These are phyloP conservation scores for Thuidium tamariscinum DNA, from an alignment of 225 moss, liverwort and hornwort genomes.

Conservation along the genomic window DNA sequence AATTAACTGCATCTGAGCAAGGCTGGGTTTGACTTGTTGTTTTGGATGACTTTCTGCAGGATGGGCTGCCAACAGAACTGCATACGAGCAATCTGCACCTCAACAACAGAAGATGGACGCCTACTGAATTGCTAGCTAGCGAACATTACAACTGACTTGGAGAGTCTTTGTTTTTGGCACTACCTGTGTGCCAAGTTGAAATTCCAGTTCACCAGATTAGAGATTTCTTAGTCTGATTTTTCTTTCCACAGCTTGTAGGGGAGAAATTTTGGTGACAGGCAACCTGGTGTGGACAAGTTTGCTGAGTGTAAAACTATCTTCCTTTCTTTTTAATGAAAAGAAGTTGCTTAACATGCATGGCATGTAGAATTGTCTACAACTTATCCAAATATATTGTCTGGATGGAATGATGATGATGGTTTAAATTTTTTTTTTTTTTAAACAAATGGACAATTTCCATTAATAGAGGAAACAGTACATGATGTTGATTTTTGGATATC, in stretches of 20 bases:
- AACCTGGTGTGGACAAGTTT: not conserved
- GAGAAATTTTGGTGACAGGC: not conserved
- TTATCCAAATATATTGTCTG: not conserved
- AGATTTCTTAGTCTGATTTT: not conserved
- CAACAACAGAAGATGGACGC: constrained; percentile 13
- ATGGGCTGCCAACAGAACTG: constrained; percentile 3
- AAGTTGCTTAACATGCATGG: not conserved
- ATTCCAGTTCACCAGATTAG: not conserved
- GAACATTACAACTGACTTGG: not conserved
- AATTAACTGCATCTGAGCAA: too few relatives aligned
- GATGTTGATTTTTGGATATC: not conserved
- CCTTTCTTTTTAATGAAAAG: not conserved
- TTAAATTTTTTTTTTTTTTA: too few relatives aligned
- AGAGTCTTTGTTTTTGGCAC: not conserved
- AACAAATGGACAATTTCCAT: too few relatives aligned
- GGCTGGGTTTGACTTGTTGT: not conserved
- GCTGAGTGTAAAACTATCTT: not conserved
- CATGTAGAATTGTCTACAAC: not conserved
- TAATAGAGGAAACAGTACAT: too few relatives aligned
- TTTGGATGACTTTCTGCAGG: not conserved
- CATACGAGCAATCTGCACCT: not conserved
- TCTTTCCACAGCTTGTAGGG: not conserved
- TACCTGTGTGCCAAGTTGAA: not conserved
- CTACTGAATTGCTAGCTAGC: not conserved
- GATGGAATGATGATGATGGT: not conserved